Conservation (phyloP, 2,329 filamentous ascomycete genomes). For the Pseudogymnoascus sp. region DNA sequence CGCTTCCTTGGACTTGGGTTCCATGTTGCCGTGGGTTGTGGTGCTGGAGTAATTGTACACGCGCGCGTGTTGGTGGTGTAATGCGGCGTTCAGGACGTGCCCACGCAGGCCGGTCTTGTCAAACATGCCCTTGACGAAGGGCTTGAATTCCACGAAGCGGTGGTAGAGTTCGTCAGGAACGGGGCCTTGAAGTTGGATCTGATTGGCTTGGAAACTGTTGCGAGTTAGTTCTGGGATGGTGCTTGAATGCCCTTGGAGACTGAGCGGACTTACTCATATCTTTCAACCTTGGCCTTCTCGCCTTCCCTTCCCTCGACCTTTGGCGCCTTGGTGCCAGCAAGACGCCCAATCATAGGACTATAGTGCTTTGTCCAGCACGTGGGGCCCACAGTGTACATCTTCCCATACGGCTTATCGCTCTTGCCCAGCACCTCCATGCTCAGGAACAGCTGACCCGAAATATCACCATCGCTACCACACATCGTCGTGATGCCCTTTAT, state of each 20-base stretch:
- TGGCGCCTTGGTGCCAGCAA: slow-evolving; percentile 65
- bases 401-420: slow-evolving; percentile 60
- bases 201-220: slow-evolving; percentile 78
- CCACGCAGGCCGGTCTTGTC: slow-evolving; percentile 68
- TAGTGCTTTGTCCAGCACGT: slow-evolving; percentile 72
- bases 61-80: slow-evolving; percentile 82
- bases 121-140: slow-evolving; percentile 86
- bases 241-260: background rate
- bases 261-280: slow-evolving; percentile 59
- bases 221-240: slow-evolving; percentile 13
- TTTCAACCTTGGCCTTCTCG: slow-evolving; percentile 48
- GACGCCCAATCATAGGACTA: slow-evolving; percentile 77
- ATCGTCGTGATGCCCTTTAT: slow-evolving; percentile 60
- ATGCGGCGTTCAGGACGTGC: slow-evolving; percentile 69
- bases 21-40: slow-evolving; percentile 64
- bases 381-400: slow-evolving; percentile 72
- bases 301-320: slow-evolving; percentile 44
- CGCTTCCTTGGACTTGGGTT: slow-evolving; percentile 59
- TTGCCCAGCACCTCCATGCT: slow-evolving; percentile 71
- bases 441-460: slow-evolving; percentile 62
- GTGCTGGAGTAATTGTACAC: slow-evolving; percentile 80
- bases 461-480: slow-evolving; percentile 51
- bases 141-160: slow-evolving; percentile 86
- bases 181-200: slow-evolving; percentile 79
- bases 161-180: slow-evolving; percentile 77